phyloP scores from a whole-genome alignment of 257 asterid species.

The Nicotiana noctiflora region DNA sequence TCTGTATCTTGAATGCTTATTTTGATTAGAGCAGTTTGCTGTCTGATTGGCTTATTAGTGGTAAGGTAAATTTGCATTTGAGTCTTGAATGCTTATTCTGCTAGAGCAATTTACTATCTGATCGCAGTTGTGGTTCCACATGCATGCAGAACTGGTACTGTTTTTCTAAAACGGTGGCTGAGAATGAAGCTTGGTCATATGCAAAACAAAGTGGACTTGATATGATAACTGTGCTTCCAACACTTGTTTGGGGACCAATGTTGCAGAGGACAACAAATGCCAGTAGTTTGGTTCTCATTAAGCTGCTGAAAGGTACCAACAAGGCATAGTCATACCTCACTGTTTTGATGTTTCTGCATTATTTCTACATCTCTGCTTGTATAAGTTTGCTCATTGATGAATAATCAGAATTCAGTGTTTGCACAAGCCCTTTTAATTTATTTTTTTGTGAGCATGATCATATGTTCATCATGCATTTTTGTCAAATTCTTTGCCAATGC shows the following conservation, averaged over 20 bases:
- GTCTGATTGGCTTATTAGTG: neutral
- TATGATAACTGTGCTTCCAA: conserved; percentile 53
- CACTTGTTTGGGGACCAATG: conserved; percentile 62
- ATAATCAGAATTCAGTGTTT: neutral
- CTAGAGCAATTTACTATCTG: neutral
- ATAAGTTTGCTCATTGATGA: neutral
- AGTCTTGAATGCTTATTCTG: neutral
- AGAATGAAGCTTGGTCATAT: conserved; percentile 56
- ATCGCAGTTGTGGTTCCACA: neutral
- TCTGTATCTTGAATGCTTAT: neutral
- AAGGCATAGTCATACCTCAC: neutral
- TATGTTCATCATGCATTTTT: neutral
- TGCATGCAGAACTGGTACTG: conserved; percentile 70
- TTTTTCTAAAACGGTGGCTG: conserved; percentile 68
- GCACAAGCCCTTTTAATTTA: neutral
- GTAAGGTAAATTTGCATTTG: neutral
- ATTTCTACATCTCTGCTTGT: neutral
- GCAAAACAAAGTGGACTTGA: conserved; percentile 49
- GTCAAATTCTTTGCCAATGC: neutral
- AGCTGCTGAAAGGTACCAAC: conserved; percentile 47
- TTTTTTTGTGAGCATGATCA: neutral
- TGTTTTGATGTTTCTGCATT: neutral
- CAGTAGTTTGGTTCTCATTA: conserved; percentile 51
- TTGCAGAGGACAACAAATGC: conserved; percentile 49
- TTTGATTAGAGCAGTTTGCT: neutral